A percentile compares a stretch with the other conserved stretches of the same genome.
Evolutionary conservation across 192 early-diverging fungal species (phyloP).

Genomic region (Blastocladiella britannica): DNA sequence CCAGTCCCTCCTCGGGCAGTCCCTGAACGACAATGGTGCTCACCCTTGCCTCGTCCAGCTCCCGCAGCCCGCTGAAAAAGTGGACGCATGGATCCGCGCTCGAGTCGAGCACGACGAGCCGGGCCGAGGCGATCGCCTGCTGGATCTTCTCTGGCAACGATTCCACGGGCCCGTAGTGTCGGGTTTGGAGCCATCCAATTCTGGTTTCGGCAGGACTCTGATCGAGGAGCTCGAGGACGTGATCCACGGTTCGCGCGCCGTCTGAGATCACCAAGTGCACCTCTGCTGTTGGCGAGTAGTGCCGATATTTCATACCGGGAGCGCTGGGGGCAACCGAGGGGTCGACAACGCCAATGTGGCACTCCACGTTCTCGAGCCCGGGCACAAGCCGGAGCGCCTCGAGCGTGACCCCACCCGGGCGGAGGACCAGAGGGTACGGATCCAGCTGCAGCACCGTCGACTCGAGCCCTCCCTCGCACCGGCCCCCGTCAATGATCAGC

Average conservation of each 20-base stretch:
- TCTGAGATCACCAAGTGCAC: constrained; percentile 47
- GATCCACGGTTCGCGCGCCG: background rate
- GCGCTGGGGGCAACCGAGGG: constrained; percentile 71
- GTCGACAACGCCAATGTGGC: constrained; percentile 44
- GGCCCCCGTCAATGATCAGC: constrained; percentile 73
- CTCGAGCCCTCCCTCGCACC: constrained; percentile 77
- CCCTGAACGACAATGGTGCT: constrained; percentile 76
- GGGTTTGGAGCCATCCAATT: constrained; percentile 4
- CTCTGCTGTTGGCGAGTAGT: constrained; percentile 79
- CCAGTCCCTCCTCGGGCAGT: constrained; percentile 64
- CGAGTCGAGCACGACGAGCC: constrained; percentile 1
- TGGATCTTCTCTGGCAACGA: constrained; percentile 12
- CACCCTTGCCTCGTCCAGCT: constrained; percentile 43
- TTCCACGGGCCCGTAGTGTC: constrained; percentile 7
- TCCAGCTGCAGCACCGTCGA: constrained; percentile 79
- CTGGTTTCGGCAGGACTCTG: constrained; percentile 11
- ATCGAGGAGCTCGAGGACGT: constrained; percentile 6
- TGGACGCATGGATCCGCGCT: constrained; percentile 10
- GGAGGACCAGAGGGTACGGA: constrained; percentile 52
- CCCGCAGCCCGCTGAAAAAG: constrained; percentile 63
- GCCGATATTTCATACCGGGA: constrained; percentile 98
- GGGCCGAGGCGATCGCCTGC: background rate
- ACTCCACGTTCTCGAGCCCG: constrained; percentile 41
- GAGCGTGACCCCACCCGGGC: constrained; percentile 79
- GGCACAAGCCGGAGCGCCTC: constrained; percentile 41